These are phyloP conservation scores for Fraxinus xanthoxyloides DNA, from an alignment of 305 asterid species.

Conservation along the genomic window DNA sequence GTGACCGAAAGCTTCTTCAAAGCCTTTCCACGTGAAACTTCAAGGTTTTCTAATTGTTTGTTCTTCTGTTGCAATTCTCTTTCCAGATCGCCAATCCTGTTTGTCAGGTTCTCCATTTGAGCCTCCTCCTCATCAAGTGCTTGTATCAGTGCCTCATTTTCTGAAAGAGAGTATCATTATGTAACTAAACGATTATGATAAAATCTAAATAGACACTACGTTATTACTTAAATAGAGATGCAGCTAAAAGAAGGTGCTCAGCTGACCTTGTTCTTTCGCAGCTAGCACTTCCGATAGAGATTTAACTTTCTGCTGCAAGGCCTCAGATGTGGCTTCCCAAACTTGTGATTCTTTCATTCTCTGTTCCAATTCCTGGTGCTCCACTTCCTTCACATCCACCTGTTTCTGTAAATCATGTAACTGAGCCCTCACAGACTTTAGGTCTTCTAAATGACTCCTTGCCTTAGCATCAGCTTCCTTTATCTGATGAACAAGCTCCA, in stretches of 20 bases:
- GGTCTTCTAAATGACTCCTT: constrained; percentile 59
- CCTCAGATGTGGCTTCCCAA: constrained; percentile 42
- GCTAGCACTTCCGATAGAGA: constrained; percentile 66
- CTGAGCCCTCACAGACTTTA: constrained; percentile 55
- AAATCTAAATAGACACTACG: constrained; percentile 14
- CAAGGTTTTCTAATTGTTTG: constrained; percentile 74
- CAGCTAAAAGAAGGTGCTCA: constrained; percentile 18
- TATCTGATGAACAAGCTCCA: constrained; percentile 83
- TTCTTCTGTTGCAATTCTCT: constrained; percentile 66
- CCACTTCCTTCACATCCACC: constrained; percentile 55
- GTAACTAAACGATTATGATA: constrained; percentile 13
- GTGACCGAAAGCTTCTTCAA: constrained; percentile 92
- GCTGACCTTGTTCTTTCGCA: constrained; percentile 88
- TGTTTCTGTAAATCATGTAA: constrained; percentile 55
- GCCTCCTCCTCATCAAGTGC: constrained; percentile 95
- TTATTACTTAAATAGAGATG: constrained; percentile 11
- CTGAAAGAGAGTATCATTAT: constrained; percentile 43
- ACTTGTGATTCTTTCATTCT: constrained; percentile 57
- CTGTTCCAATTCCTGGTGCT: constrained; percentile 48
- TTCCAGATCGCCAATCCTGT: constrained; percentile 58
- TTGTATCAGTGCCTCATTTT: constrained; percentile 80
- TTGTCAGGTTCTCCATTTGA: constrained; percentile 81
- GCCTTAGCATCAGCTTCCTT: constrained; percentile 83
- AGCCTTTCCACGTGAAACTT: constrained; percentile 85
- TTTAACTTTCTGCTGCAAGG: constrained; percentile 56